Conservation (phyloP, 176 grass and related monocot species). For the Oryza officinalis region DNA sequence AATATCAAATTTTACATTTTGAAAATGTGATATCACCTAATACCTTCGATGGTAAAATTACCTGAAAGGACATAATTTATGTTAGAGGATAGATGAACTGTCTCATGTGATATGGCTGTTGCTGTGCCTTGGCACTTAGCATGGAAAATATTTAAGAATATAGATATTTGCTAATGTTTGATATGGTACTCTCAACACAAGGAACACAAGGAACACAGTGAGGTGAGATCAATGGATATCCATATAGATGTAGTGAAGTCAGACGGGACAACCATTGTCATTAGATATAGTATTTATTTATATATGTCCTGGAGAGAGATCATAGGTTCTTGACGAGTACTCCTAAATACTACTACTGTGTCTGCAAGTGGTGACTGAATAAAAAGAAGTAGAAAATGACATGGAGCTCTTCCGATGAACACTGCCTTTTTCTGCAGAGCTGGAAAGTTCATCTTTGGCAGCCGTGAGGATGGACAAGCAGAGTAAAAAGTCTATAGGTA, state of each 20-base stretch:
- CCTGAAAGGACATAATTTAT: no score
- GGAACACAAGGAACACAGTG: no score
- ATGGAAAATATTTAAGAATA: neutral
- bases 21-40: no score
- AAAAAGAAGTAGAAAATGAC: neutral
- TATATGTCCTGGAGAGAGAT: neutral
- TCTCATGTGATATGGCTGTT: neutral
- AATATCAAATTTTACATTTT: no score
- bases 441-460: slow-evolving; percentile 48
- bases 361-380: neutral
- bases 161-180: no score
- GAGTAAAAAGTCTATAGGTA: slow-evolving; percentile 26
- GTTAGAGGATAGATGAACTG: neutral
- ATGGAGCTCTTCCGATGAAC: slow-evolving; percentile 11
- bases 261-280: no score
- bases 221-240: no score
- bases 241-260: no score
- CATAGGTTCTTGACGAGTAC: neutral
- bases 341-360: neutral
- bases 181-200: no score
- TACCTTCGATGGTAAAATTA: no score
- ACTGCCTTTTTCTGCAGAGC: slow-evolving; percentile 3
- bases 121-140: neutral
- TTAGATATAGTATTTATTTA: neutral
- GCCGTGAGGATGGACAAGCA: neutral